Percentiles rank a stretch among this genome's conserved stretches.
Conservation (phyloP, 2,329 filamentous ascomycete species). For the Claviceps capensis region DNA sequence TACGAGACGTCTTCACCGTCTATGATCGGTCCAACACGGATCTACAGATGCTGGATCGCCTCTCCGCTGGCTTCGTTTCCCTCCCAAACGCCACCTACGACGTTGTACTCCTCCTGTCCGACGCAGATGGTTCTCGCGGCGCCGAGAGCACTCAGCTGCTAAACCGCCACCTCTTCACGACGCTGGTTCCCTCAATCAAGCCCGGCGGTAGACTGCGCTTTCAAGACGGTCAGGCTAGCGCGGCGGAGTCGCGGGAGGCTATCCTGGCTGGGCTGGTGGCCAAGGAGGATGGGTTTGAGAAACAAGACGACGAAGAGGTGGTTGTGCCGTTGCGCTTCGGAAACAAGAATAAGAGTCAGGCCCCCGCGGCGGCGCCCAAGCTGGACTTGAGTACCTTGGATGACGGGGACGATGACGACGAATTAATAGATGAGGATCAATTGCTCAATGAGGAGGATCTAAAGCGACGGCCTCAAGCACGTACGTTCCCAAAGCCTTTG, state of each 20-base stretch:
- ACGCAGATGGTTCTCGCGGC: constrained; percentile 52
- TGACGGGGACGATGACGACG: constrained; percentile 56
- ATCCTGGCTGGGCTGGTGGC: constrained; percentile 69
- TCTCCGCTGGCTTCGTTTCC: constrained; percentile 66
- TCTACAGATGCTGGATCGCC: constrained; percentile 93
- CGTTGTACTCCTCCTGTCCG: constrained; percentile 68
- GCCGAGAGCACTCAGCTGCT: constrained; percentile 49
- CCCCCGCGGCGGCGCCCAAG: constrained; percentile 21
- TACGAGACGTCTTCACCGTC: constrained; percentile 55
- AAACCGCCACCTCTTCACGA: constrained; percentile 50
- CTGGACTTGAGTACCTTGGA: constrained; percentile 42
- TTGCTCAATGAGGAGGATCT: constrained; percentile 78
- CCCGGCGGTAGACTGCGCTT: constrained; percentile 52
- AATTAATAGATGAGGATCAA: constrained; percentile 75
- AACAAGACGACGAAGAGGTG: constrained; percentile 49
- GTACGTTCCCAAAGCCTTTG: constrained; percentile 40
- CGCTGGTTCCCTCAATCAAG: constrained; percentile 58
- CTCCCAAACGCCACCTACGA: constrained; percentile 72
- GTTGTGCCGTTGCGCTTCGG: constrained; percentile 37
- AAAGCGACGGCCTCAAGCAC: constrained; percentile 60
- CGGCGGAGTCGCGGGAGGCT: constrained; percentile 53
- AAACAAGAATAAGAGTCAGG: constrained; percentile 21
- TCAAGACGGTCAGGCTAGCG: constrained; percentile 49
- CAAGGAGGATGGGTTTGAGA: constrained; percentile 52
- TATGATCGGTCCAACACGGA: constrained; percentile 70